Evolutionary conservation across 2,329 filamentous ascomycete species (phyloP).

Genomic region (Clonostachys byssicola): DNA sequence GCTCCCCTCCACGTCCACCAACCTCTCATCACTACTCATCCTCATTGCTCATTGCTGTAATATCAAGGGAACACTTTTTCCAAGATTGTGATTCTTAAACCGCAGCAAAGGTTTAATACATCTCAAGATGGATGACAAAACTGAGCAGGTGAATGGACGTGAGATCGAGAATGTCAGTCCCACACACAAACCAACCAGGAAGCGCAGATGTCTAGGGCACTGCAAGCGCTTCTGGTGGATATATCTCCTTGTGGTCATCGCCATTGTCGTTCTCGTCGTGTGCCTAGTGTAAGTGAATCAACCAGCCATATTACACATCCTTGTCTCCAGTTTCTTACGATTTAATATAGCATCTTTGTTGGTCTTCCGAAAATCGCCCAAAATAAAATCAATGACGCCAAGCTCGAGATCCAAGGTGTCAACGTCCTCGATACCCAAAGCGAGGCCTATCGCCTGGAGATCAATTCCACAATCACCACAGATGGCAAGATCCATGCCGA

Average conservation of each 20-base stretch:
- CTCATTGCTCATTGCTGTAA: too few relatives aligned
- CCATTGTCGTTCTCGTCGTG: slow-evolving; percentile 49
- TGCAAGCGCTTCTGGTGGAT: slow-evolving; percentile 59
- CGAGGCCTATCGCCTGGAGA: slow-evolving; percentile 41
- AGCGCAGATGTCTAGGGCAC: slow-evolving; percentile 36
- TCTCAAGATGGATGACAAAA: background rate
- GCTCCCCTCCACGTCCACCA: too few relatives aligned
- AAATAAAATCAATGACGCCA: slow-evolving; percentile 46
- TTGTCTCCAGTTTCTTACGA: background rate
- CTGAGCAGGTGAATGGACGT: background rate
- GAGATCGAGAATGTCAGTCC: slow-evolving; percentile 7
- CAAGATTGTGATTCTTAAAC: too few relatives aligned
- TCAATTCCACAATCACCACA: slow-evolving; percentile 51
- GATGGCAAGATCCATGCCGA: slow-evolving; percentile 47
- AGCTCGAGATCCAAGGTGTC: slow-evolving; percentile 47
- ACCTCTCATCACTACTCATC: too few relatives aligned
- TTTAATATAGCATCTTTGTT: slow-evolving; percentile 45
- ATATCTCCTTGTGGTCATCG: slow-evolving; percentile 45
- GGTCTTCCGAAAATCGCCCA: slow-evolving; percentile 54
- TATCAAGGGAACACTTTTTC: too few relatives aligned
- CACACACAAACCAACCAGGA: slow-evolving; percentile 20
- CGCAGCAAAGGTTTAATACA: too few relatives aligned
- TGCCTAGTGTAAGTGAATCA: slow-evolving; percentile 50
- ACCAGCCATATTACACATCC: background rate
- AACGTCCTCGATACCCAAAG: slow-evolving; percentile 39